Evolutionary conservation across 257 asterid species (phyloP), one percentile per base, ranked within the genome.

Genomic region (Leptodermis oblonga): DNA sequence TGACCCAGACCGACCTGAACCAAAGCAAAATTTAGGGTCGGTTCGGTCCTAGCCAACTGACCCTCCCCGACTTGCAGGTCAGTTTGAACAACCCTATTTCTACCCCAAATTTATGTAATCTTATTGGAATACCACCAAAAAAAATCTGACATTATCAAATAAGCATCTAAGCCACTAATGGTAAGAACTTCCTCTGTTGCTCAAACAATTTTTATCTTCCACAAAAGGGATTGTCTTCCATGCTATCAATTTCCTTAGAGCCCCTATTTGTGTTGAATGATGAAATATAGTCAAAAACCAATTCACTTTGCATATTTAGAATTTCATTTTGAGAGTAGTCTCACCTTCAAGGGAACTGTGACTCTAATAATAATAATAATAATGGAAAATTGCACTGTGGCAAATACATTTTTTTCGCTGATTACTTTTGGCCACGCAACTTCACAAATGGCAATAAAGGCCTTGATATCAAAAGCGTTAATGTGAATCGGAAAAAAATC

Each of bases 151-250:
- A 26, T 64, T 49, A 22, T 65, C 53, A 37, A 15, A 53, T n/a
- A 18, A 72, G 64, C 63, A 82, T 34, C 68, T n/a, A n/a, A n/a
- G 74, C 90, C 88, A 71, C 79, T 48, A 12, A 88, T 76, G 37
- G 65, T 59, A 74, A 73, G 78, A 53, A 90, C 90, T 22, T 77
- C 83, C 69, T 81, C 87, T 36, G 95, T 86, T 78, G 89, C 96
- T 51, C 88, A 88, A 65, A 93, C 90, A 13, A 70, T 71, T 70
- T n/a, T 72, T 75, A 67, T 90, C 96, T 76, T 80, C 91, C 39
- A 81, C 48, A 65, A 88, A 76, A 0, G 97, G 95, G 61, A 90
- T 73, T 20, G 97, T 90, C 84, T 84, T 87, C 99, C 97, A 84
- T 31, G 84, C 96, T 43, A 41, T 86, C 82, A 93, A 66, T 76